Percentiles rank a stretch among this genome's conserved stretches.
Conservation (phyloP, 441 rosid species). For the Adansonia rubrostipa region DNA sequence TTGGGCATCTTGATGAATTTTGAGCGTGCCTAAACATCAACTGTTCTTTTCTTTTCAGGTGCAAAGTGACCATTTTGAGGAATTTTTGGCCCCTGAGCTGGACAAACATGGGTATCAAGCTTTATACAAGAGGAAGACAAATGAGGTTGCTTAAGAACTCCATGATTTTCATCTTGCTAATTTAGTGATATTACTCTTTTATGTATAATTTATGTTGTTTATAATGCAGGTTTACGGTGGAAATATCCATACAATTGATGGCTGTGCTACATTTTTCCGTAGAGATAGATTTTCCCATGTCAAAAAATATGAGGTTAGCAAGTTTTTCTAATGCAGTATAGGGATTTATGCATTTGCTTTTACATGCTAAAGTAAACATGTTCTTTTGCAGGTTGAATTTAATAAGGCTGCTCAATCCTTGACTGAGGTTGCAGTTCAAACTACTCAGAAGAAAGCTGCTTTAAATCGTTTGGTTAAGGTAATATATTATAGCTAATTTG, state of each 20-base stretch:
- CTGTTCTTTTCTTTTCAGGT: conserved; percentile 58
- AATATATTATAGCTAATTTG: conserved; percentile 13
- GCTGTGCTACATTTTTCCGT: conserved; percentile 97
- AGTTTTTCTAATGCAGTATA: conserved; percentile 17
- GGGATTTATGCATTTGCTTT: not conserved
- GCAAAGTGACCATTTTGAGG: conserved; percentile 93
- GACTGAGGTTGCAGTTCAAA: conserved; percentile 87
- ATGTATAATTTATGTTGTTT: conserved; percentile 14
- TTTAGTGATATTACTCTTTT: conserved; percentile 3
- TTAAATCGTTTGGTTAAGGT: conserved; percentile 90
- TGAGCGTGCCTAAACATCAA: not conserved
- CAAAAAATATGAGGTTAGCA: conserved; percentile 94
- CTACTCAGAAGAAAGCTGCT: conserved; percentile 87
- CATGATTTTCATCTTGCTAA: conserved; percentile 4
- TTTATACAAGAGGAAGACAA: conserved; percentile 90
- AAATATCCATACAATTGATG: conserved; percentile 70
- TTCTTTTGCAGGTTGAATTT: conserved; percentile 81
- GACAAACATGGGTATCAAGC: conserved; percentile 99
- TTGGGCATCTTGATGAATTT: conserved; percentile 6
- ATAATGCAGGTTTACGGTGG: conserved; percentile 78
- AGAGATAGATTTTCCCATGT: conserved; percentile 96
- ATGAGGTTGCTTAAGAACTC: conserved; percentile 64
- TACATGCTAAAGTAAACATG: conserved; percentile 30
- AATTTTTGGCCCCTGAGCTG: conserved; percentile 89
- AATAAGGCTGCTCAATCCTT: conserved; percentile 99